A percentile compares a stretch with the other conserved stretches of the same genome.
Evolutionary conservation across 192 early-diverging fungal species (phyloP).

Genomic region (Dissophora ornata): DNA sequence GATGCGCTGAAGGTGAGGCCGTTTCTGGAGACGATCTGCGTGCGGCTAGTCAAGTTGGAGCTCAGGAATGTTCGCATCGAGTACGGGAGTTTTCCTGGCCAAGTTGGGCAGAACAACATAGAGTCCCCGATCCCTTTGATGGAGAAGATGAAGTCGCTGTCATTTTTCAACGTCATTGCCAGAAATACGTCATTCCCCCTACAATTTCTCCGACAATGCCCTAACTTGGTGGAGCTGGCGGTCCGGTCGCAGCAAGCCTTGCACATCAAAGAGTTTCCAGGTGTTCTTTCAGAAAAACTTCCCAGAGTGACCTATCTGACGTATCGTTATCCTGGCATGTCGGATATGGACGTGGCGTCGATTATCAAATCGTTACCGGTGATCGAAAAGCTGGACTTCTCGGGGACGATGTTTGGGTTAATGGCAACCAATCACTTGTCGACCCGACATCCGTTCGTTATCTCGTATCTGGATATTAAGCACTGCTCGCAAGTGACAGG

Average conservation of each 20-base stretch:
- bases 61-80: constrained; percentile 30
- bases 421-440: constrained; percentile 38
- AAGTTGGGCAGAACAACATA: background rate
- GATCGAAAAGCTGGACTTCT: constrained; percentile 27
- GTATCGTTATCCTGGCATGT: background rate
- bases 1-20: constrained; percentile 14
- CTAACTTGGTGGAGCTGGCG: constrained; percentile 20
- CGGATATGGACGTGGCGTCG: constrained; percentile 6
- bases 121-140: constrained; percentile 7
- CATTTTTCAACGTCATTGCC: constrained; percentile 6
- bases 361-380: constrained; percentile 19
- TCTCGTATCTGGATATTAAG: constrained; percentile 27
- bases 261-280: constrained; percentile 1
- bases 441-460: constrained; percentile 5
- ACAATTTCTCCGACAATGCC: constrained; percentile 30
- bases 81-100: background rate
- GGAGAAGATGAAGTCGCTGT: constrained; percentile 26
- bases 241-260: constrained; percentile 12
- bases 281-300: constrained; percentile 2
- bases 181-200: constrained; percentile 7
- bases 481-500: constrained; percentile 21
- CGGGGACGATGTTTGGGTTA: constrained; percentile 26
- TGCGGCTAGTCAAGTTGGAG: constrained; percentile 21
- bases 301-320: constrained; percentile 15
- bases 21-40: constrained; percentile 25